These are phyloP conservation scores for Backusella sp. DNA, from an alignment of 192 early-diverging fungal genomes.

Conservation along the genomic window DNA sequence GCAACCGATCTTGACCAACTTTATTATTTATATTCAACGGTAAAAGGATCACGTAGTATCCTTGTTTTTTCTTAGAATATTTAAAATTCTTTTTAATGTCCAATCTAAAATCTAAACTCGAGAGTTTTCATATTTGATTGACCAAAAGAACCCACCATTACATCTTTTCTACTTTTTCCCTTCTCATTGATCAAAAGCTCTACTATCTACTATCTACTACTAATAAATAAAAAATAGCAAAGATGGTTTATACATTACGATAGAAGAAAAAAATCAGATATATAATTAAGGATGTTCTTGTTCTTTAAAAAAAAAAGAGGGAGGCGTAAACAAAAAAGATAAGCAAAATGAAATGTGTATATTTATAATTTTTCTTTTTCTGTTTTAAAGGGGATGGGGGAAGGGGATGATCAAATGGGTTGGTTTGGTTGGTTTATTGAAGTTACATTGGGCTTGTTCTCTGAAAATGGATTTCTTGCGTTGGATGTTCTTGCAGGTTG, in stretches of 20 bases:
- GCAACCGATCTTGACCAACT: background rate
- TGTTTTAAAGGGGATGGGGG: background rate
- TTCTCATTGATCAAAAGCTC: background rate
- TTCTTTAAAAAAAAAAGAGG: background rate
- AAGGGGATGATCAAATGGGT: background rate
- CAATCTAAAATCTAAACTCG: constrained; percentile 4
- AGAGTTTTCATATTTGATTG: background rate
- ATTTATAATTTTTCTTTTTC: constrained; percentile 2
- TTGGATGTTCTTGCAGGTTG: constrained; percentile 1
- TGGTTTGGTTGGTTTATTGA: background rate
- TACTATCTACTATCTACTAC: background rate
- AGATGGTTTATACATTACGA: background rate
- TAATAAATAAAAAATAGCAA: background rate
- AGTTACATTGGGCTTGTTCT: background rate
- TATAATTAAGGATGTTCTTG: background rate
- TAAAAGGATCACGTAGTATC: background rate
- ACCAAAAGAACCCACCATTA: background rate
- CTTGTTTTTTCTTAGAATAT: background rate
- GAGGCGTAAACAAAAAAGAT: background rate
- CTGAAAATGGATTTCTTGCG: constrained; percentile 1
- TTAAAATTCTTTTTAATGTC: background rate
- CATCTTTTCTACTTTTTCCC: background rate
- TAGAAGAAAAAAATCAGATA: background rate
- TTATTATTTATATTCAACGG: background rate
- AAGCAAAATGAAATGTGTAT: constrained; percentile 1